Base-by-base conservation (phyloP, 257 asterid genomes). In the Nicotiana obtusifolia region DNA sequence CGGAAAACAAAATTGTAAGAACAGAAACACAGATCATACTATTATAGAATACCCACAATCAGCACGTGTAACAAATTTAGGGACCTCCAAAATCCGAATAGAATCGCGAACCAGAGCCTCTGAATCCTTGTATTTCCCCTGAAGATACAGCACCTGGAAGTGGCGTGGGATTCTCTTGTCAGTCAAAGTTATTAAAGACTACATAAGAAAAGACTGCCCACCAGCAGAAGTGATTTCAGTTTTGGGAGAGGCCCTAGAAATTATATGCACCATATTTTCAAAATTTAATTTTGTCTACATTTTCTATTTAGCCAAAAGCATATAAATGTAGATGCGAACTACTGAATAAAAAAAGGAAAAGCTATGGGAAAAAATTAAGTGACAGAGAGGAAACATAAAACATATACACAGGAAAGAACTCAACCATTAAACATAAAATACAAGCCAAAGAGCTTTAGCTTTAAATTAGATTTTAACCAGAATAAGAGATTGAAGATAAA, bases 41-140 rank as follows among this genome's bases (percentile, higher is more conserved):
- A 64, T 59, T 37, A 65, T 61, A 68, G 80, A 80, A 35, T 80
- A 82, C 64, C 80, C 81, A 79, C 64, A 81, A 65, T 83, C 81
- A 73, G 69, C 57, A 77, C 57, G 61, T 64, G 37, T 73, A 64
- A 81, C 67, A 87, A 57, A 44, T 41, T 64, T 30, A 81, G 83
- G 76, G 81, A 95, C 99, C 97, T 95, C 99, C 81, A 95, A 86
- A 85, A 92, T 90, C 68, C 85, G 87, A 87, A 95, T 85, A 79
- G 99, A 95, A 82, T 91, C 89, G 75, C 54, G 60, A 80, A 93
- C 85, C 83, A 95, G 88, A 84, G 90, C 97, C 86, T 87, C 94
- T 60, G 97, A 88, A 62, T 90, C 97, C 86, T 88, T 89, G 87
- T 88, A 91, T 82, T 91, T 88, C 83, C 98, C 97, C 87, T 86